These are phyloP conservation scores for Thielaviopsis punctulata DNA, from an alignment of 2,329 filamentous ascomycete species.

Conservation along the genomic window DNA sequence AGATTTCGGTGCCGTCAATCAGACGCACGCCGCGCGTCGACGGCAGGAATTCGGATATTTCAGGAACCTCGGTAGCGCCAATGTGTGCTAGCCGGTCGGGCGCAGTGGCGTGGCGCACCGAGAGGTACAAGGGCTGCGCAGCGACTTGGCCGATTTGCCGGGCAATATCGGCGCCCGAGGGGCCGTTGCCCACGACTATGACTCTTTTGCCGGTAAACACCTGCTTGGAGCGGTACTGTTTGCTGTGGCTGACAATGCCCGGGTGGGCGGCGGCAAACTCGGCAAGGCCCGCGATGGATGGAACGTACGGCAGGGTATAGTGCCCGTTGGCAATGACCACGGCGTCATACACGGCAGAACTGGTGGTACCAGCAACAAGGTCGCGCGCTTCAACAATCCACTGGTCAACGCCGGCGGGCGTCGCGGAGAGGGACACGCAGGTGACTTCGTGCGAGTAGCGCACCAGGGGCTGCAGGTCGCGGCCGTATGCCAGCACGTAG, in stretches of 20 bases:
- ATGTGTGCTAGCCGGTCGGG: constrained; percentile 27
- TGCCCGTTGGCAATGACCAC: constrained; percentile 62
- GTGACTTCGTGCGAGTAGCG: constrained; percentile 53
- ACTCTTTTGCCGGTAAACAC: constrained; percentile 54
- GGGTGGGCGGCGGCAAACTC: constrained; percentile 44
- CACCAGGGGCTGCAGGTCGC: constrained; percentile 49
- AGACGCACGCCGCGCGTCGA: constrained; percentile 46
- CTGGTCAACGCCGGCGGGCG: constrained; percentile 12
- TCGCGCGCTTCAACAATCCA: constrained; percentile 6
- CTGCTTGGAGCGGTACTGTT: constrained; percentile 54
- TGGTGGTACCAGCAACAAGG: constrained; percentile 20
- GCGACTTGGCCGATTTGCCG: constrained; percentile 51
- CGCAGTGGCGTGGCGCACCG: constrained; percentile 34
- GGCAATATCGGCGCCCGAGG: constrained; percentile 72
- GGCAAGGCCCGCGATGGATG: constrained; percentile 40
- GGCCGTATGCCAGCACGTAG: constrained; percentile 58
- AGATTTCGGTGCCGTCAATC: constrained; percentile 45
- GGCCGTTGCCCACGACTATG: constrained; percentile 67
- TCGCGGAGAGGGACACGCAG: constrained; percentile 27
- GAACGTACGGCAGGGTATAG: constrained; percentile 52
- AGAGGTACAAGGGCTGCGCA: constrained; percentile 44
- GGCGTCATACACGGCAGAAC: constrained; percentile 46
- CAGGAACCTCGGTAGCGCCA: constrained; percentile 33
- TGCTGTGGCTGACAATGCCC: constrained; percentile 52
- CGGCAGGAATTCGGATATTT: constrained; percentile 39